Evolutionary conservation across 164 flowering plant genomes (phyloP), one percentile per base, ranked within the genome.

Genomic region (Chimonanthus praecox): DNA sequence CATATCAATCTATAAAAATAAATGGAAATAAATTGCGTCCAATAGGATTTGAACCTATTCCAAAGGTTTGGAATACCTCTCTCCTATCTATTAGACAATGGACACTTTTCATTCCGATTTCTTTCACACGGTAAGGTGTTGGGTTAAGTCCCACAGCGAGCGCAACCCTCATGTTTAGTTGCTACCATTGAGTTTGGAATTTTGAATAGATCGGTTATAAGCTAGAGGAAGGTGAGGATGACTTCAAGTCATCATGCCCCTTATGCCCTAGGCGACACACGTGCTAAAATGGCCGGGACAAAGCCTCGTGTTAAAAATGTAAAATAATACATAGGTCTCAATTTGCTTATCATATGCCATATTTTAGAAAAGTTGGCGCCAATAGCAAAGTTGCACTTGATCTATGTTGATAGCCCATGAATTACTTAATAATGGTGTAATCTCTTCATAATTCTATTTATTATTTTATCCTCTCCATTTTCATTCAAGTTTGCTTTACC

Each of bases 181-280:
- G 51, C 51, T 3, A 49, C 51, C 51, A 49, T 49, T 49, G 51
- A 49, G 51, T 68, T 68, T 68, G 43, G 54, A 65, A 65, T 49
- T 47, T 2, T 45, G 15, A 65, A 65, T 4, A 65, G 68, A 65
- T 3, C 0, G 6, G 20, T 60, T 0, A 60, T 60, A 5, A 68
- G 16, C 49, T 3, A n/a, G 4, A 70, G 64, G 72, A 70, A 50
- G 72, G 72, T 54, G 72, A 70, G 63, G 72, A 70, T 70, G 63
- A 70, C 47, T 63, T 70, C 72, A 70, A 18, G 47, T 70, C 62
- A 51, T 70, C 47, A 70, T 70, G 72, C 48, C 62, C 72, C 63
- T 51, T 70, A 70, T 70, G 72, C 62, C 72, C 21, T 70, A 64
- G 72, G 72, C n/a, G 63, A 54, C 63, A 54, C 63, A 51, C 48